Conservation (phyloP, 495 filamentous ascomycete species). For the Sabuloglossum arenarium region DNA sequence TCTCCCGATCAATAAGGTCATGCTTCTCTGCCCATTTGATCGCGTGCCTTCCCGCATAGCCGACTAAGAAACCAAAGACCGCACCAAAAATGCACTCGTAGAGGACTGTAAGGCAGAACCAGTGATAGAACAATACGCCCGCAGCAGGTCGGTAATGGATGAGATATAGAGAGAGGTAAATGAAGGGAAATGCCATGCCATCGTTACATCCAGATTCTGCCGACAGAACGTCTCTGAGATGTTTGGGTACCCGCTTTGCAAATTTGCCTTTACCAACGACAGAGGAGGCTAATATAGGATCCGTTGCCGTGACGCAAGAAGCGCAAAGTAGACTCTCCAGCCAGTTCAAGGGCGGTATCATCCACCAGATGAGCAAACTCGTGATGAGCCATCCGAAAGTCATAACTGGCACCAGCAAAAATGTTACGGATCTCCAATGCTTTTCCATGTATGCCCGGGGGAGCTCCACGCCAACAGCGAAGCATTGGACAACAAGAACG, state of each 20-base stretch:
- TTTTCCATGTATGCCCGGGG: conserved; percentile 94
- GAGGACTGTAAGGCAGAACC: conserved; percentile 76
- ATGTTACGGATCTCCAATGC: conserved; percentile 84
- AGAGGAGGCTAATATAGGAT: conserved; percentile 91
- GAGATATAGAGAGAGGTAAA: conserved; percentile 80
- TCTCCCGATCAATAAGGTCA: conserved; percentile 83
- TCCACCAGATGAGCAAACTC: conserved; percentile 92
- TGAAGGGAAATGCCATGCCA: conserved; percentile 98
- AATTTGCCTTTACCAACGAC: conserved; percentile 99
- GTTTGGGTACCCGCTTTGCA: conserved; percentile 89
- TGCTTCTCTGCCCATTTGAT: conserved; percentile 77
- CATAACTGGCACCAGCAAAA: conserved; percentile 90
- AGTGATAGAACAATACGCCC: conserved; percentile 53
- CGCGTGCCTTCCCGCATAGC: conserved; percentile 71
- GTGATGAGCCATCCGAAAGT: conserved; percentile 90
- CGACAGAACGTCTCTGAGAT: conserved; percentile 85
- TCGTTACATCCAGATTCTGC: conserved; percentile 99
- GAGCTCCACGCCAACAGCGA: conserved; percentile 96
- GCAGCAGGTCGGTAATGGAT: conserved; percentile 55
- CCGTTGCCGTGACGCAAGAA: conserved; percentile 92
- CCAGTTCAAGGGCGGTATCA: conserved; percentile 66
- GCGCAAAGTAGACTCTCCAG: conserved; percentile 70
- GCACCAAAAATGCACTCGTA: conserved; percentile 95
- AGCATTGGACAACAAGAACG: conserved; percentile 97
- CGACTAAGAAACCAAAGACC: conserved; percentile 69